These are phyloP conservation scores for Calonectria crousiana DNA, from an alignment of 2,329 filamentous ascomycete genomes.

Conservation along the genomic window DNA sequence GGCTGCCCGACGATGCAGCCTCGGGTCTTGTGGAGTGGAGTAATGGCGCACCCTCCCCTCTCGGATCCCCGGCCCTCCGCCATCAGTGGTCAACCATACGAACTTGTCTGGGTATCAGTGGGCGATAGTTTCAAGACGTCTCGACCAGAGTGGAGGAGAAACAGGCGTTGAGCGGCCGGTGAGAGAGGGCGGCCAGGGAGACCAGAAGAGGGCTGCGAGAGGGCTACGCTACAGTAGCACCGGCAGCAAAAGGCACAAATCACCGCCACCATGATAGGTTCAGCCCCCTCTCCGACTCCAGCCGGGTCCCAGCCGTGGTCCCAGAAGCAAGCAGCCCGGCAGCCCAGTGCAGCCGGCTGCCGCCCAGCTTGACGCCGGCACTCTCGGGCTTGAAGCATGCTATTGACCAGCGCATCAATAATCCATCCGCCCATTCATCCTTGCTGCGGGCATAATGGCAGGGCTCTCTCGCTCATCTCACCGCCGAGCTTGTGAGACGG, in stretches of 20 bases:
- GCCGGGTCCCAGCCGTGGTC: constrained; percentile 19
- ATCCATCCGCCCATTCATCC: constrained; percentile 18
- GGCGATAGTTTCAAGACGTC: constrained; percentile 28
- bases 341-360: constrained; percentile 21
- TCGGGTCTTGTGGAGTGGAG: constrained; percentile 39
- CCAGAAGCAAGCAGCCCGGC: constrained; percentile 20
- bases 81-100: constrained; percentile 30
- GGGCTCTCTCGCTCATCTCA: constrained; percentile 21
- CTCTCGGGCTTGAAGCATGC: constrained; percentile 20
- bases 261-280: constrained; percentile 23
- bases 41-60: constrained; percentile 42
- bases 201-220: constrained; percentile 6
- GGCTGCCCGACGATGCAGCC: constrained; percentile 39
- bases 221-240: constrained; percentile 30
- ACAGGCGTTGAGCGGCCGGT: constrained; percentile 4
- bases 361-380: constrained; percentile 22
- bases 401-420: constrained; percentile 23
- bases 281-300: constrained; percentile 24
- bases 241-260: constrained; percentile 19
- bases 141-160: constrained; percentile 25
- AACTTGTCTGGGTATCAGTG: constrained; percentile 41
- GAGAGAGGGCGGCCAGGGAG: constrained; percentile 11
- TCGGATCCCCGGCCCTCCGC: constrained; percentile 31
- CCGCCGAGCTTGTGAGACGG: constrained; percentile 19
- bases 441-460: constrained; percentile 6